A percentile compares a stretch with the other conserved stretches of the same genome.
These are phyloP conservation scores for Cicer cuneatum DNA, from an alignment of 306 rosid species.

Conservation along the genomic window DNA sequence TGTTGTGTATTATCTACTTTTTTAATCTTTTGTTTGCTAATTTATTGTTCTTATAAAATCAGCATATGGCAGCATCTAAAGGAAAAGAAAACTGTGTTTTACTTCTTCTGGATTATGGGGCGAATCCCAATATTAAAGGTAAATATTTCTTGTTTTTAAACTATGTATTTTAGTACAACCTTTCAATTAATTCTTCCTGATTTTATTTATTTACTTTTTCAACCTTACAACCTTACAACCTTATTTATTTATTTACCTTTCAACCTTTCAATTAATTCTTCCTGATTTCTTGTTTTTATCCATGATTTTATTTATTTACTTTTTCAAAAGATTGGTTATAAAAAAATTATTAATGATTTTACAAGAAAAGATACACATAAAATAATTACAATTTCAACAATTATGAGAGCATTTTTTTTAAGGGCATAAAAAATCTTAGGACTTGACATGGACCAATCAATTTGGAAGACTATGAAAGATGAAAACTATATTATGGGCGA, in stretches of 20 bases:
- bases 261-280: background rate
- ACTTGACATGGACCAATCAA: too few relatives aligned
- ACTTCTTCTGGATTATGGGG: conserved; percentile 73
- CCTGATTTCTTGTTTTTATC: background rate
- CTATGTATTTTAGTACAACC: background rate
- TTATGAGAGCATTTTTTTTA: too few relatives aligned
- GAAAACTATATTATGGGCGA: too few relatives aligned
- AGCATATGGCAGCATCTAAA: conserved; percentile 81
- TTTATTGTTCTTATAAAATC: conserved; percentile 38
- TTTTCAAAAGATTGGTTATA: background rate
- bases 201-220: conserved; percentile 3
- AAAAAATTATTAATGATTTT: too few relatives aligned
- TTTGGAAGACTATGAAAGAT: too few relatives aligned
- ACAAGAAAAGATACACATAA: too few relatives aligned
- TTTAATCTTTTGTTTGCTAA: background rate
- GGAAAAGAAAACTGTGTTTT: conserved; percentile 77
- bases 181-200: conserved; percentile 21
- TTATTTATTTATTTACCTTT: too few relatives aligned
- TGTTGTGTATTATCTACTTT: background rate
- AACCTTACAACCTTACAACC: too few relatives aligned
- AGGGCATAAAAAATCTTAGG: too few relatives aligned
- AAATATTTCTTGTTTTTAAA: conserved; percentile 32
- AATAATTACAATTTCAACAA: too few relatives aligned
- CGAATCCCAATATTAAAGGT: conserved; percentile 85
- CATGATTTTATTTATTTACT: conserved; percentile 26